Evolutionary conservation across 139 green algal genomes (phyloP).

Genomic region (Picochlorum sp.): DNA sequence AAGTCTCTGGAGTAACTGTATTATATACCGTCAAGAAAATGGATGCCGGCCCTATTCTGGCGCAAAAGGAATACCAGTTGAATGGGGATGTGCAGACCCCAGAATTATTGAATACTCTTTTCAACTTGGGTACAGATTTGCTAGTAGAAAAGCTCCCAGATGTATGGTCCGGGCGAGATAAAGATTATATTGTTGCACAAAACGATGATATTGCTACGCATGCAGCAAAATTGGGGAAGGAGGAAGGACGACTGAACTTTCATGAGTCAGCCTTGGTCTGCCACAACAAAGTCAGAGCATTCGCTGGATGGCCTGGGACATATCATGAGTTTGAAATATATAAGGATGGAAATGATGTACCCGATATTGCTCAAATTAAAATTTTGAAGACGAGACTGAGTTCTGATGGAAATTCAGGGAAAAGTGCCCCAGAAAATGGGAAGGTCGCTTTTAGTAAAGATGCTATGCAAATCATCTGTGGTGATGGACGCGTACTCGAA

Average conservation of each 20-base stretch:
- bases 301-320: slow-evolving; percentile 71
- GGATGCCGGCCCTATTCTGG: slow-evolving; percentile 88
- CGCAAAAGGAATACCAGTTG: slow-evolving; percentile 38
- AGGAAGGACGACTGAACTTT: slow-evolving; percentile 69
- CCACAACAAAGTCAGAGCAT: slow-evolving; percentile 77
- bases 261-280: slow-evolving; percentile 31
- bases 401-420: not conserved
- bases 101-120: slow-evolving; percentile 69
- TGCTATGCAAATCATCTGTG: slow-evolving; percentile 28
- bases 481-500: slow-evolving; percentile 32
- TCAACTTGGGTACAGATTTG: slow-evolving; percentile 49
- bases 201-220: slow-evolving; percentile 51
- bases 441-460: slow-evolving; percentile 4
- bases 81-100: slow-evolving; percentile 54
- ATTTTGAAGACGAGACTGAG: slow-evolving; percentile 22
- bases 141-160: slow-evolving; percentile 49
- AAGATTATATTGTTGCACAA: slow-evolving; percentile 21
- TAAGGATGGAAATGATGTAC: slow-evolving; percentile 1
- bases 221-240: slow-evolving; percentile 66
- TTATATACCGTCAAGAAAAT: slow-evolving; percentile 89
- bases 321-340: slow-evolving; percentile 30
- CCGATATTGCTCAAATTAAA: slow-evolving; percentile 23
- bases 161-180: slow-evolving; percentile 49
- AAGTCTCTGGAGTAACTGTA: slow-evolving; percentile 72
- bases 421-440: not conserved